Evolutionary conservation across 768 basidiomycete species (phyloP).

Genomic region (Lentinus tigrinus): DNA sequence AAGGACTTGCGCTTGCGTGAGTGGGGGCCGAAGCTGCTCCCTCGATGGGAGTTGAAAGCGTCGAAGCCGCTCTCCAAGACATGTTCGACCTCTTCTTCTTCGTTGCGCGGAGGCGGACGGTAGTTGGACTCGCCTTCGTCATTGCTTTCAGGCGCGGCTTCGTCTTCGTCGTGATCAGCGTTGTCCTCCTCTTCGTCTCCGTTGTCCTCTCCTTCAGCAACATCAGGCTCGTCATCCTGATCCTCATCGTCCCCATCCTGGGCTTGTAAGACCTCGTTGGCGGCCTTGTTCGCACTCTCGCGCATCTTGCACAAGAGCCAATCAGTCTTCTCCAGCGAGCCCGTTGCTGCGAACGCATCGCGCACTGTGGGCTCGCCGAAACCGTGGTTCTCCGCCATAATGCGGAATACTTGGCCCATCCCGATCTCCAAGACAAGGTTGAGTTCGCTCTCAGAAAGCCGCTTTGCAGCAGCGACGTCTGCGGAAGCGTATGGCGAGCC

Average conservation of each 20-base stretch:
- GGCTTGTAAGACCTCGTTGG: neutral
- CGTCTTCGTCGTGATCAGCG: neutral
- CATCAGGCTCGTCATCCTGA: neutral
- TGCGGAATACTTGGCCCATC: constrained; percentile 31
- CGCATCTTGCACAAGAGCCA: constrained; percentile 38
- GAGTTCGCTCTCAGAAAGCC: constrained; percentile 13
- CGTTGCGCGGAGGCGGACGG: no score
- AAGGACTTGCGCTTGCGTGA: constrained; percentile 1
- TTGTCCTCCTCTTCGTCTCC: neutral
- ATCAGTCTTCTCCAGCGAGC: constrained; percentile 39
- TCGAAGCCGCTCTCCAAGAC: constrained; percentile 7
- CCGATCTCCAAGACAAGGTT: constrained; percentile 29
- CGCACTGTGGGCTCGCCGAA: constrained; percentile 41
- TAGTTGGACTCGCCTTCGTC: neutral
- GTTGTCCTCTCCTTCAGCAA: neutral
- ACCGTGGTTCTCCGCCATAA: constrained; percentile 46
- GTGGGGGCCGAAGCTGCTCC: neutral
- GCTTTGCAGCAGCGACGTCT: constrained; percentile 1
- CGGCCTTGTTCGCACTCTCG: constrained; percentile 33
- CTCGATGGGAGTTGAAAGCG: neutral
- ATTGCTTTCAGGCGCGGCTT: neutral
- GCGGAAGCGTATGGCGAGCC: neutral
- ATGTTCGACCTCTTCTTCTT: neutral
- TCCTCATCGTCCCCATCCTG: neutral
- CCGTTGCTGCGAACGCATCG: constrained; percentile 33